Conservation (phyloP, 768 basidiomycete species). For the Daedaleopsis sinensis region DNA sequence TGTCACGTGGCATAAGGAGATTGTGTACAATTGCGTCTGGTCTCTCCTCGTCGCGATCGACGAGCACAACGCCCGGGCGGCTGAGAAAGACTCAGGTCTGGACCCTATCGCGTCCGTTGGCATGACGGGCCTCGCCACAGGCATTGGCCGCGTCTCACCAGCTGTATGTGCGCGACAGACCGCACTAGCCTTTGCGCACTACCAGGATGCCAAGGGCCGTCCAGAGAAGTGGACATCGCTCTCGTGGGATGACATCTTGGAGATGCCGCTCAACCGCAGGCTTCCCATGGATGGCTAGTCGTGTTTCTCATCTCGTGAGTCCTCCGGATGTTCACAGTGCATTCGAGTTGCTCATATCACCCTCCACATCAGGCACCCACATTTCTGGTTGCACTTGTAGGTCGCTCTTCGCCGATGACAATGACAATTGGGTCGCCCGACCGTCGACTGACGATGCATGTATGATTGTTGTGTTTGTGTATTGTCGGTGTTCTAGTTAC, state of each 20-base stretch:
- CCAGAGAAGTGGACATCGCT: background rate
- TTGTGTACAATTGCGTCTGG: conserved; percentile 31
- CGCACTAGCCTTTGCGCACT: conserved; percentile 1
- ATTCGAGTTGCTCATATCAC: too few species aligned
- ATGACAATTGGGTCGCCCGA: too few species aligned
- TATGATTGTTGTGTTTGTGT: too few species aligned
- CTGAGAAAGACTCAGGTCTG: background rate
- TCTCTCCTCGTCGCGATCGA: conserved; percentile 23
- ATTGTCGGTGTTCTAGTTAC: too few species aligned
- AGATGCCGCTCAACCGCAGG: too few species aligned
- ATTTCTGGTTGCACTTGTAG: too few species aligned
- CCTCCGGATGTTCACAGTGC: too few species aligned
- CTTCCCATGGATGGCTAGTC: too few species aligned
- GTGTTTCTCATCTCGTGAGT: too few species aligned
- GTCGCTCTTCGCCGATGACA: too few species aligned
- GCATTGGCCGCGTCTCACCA: background rate
- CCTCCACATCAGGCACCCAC: too few species aligned
- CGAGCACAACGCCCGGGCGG: conserved; percentile 10
- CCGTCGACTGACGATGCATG: too few species aligned
- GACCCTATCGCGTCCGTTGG: conserved; percentile 4
- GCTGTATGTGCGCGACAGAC: background rate
- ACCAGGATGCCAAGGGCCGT: background rate
- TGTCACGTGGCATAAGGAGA: conserved; percentile 24
- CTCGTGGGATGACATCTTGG: background rate
- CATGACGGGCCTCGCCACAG: conserved; percentile 22